phyloP scores from a whole-genome alignment of 441 rosid genomes.

The Gossypium aridum region DNA sequence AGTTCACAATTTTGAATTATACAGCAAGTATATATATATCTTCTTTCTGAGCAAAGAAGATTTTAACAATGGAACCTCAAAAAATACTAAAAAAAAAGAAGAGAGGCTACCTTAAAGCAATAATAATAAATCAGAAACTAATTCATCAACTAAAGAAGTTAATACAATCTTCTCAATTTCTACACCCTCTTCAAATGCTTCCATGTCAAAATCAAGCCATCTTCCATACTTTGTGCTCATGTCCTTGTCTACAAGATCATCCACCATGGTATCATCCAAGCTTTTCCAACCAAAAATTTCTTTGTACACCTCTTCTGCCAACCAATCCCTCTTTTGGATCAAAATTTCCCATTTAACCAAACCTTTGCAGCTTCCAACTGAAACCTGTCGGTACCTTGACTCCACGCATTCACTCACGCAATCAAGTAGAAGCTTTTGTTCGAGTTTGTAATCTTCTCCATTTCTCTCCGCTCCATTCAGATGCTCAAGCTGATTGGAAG shows the following conservation, averaged over 20 bases:
- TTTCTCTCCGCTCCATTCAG: constrained; percentile 24
- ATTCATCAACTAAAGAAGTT: constrained; percentile 62
- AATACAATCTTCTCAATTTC: constrained; percentile 59
- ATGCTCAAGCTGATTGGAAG: constrained; percentile 35
- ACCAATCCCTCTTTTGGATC: constrained; percentile 31
- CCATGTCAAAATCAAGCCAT: constrained; percentile 63
- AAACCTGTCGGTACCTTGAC: constrained; percentile 23
- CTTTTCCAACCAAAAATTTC: constrained; percentile 43
- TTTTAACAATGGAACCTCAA: neutral
- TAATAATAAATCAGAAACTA: constrained; percentile 51
- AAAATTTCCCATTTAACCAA: constrained; percentile 27
- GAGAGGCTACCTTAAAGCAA: constrained; percentile 5
- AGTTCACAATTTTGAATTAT: neutral
- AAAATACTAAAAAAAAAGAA: neutral
- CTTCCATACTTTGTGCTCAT: constrained; percentile 60
- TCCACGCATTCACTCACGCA: constrained; percentile 48
- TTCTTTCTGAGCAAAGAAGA: neutral
- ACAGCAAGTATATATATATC: neutral
- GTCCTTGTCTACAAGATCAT: constrained; percentile 72
- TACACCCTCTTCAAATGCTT: constrained; percentile 55
- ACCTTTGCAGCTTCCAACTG: constrained; percentile 40
- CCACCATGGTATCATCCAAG: constrained; percentile 61
- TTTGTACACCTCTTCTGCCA: constrained; percentile 54
- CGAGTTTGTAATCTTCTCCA: constrained; percentile 30
- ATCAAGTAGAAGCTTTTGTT: constrained; percentile 52